Evolutionary conservation across 176 grass and related monocot genomes (phyloP), one percentile per base, ranked within the genome.

Genomic region (Musa schizocarpa): DNA sequence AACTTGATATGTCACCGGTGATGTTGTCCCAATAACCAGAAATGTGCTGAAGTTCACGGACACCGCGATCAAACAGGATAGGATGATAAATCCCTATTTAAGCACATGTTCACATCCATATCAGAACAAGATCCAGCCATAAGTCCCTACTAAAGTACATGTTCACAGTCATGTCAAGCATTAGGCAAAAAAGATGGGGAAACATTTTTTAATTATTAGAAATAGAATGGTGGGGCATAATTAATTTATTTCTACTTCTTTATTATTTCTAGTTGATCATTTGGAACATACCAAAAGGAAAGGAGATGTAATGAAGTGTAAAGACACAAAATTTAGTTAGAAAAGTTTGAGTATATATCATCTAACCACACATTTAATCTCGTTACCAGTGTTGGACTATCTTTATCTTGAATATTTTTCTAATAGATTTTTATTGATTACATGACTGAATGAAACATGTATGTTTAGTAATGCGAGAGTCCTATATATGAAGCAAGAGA

Each of bases 41-140:
- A 99, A 99, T 52, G 96, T 99, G 79, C 90, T 95, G 85, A 99
- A 95, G 91, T 99, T 99, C 53, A 99, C 96, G 10, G 91, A 99
- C 50, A 99, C 96, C 34, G 96, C 88, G 74, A 99, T 99, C 85
- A 95, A 89, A 57, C 96, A 99, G 64, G 96, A 99, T 57, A 99
- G 82, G 50, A 99, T 29, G 79, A 99, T 95, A 62, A 99, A 99
- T 72, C 86, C 96, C 96, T 99, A n/a, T 78, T 87, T 59, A 53
- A 43, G 4, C 3, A 43, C 24, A 43, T 69, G 12, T 79, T 71
- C 56, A 75, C 34, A 6, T 43, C 34, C 34, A 6, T 43, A 43
- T 43, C 34, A 43, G 4, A 43, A 43, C 34, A 43, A 43, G 34
- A 43, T 43, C 34, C 34, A 43, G 6, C 26, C 26, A 27, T 27